Base-by-base conservation (phyloP, 2,329 filamentous ascomycete species). In the Boeremia lycopersici region DNA sequence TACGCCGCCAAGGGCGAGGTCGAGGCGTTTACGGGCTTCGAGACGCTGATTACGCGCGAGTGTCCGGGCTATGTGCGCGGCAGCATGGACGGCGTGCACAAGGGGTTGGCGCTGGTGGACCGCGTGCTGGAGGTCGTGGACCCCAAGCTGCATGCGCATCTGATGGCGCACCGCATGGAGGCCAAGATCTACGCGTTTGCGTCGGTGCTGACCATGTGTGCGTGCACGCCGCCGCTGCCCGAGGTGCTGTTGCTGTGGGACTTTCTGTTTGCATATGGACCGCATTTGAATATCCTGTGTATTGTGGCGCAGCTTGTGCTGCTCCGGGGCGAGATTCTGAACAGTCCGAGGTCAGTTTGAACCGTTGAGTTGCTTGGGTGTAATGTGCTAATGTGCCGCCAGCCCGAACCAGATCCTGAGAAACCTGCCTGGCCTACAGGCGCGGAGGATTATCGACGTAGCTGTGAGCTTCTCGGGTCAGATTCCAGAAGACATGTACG, bases 131-230 rank as follows among this genome's bases (percentile, higher is more conserved):
- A 91, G 56, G 91, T 96, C 52, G 92, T 97, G 42, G 95, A 98
- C 71, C 87, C 90, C 1, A 95, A 93, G 74, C 82, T 99, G 40
- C 92, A 89, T 68, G 79, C 87, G 25, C 92, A 96, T 73, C 83
- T 99, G 28, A 89, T 90, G 54, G 86, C 87, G 49, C 96, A 96
- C 75, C 90, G 90, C 11, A 86, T 99, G 74, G 88, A 91, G 58
- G 95, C 95, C 2, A 91, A 96, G 78, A 89, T 99, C 50, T 99
- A 98, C 73, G 95, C 93, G 2, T 99, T 99, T 69, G 91, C 95
- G 1, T 96, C 91, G 1, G 95, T 99, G 0, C 80, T 98, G 60
- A 99, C 95, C 0, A 83, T 99, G 45, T 97, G 92, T 70, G 95
- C 95, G 25, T 98, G 95, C 75, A 99, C 95, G 13, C 95, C 95